Percentiles rank a stretch among this genome's conserved stretches.
These are phyloP conservation scores for Kuraishia capsulata DNA, from an alignment of 805 yeast genomes.

Conservation along the genomic window DNA sequence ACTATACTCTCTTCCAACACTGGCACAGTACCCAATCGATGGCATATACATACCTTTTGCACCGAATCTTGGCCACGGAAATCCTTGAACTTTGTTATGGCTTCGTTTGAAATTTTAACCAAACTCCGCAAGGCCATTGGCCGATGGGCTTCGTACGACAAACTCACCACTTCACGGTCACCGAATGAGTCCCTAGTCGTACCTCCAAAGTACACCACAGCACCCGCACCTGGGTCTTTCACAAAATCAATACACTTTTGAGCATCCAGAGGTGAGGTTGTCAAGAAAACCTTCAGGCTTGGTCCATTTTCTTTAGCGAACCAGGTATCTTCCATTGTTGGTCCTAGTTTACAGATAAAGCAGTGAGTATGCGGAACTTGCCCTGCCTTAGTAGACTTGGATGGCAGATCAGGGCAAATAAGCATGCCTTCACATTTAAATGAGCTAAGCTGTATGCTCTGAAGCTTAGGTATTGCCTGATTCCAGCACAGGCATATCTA, in stretches of 20 bases:
- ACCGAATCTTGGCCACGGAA: constrained; percentile 12
- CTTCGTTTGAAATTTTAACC: constrained; percentile 22
- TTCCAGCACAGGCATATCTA: no score
- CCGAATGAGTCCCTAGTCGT: constrained; percentile 37
- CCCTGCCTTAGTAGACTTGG: no score
- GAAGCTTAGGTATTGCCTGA: no score
- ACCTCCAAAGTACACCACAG: constrained; percentile 40
- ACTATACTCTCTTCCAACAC: constrained; percentile 35
- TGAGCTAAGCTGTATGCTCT: no score
- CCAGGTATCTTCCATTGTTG: not conserved
- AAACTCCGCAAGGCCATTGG: constrained; percentile 31
- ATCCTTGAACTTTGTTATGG: constrained; percentile 18
- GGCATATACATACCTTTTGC: constrained; percentile 29
- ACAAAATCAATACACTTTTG: constrained; percentile 2
- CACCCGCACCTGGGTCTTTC: constrained; percentile 27
- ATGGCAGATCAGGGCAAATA: no score
- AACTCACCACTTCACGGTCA: constrained; percentile 26
- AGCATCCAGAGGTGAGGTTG: constrained; percentile 1
- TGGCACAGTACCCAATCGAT: constrained; percentile 39
- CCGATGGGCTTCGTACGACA: constrained; percentile 37
- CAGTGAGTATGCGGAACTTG: not conserved
- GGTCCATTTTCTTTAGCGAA: not conserved
- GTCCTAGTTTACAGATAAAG: not conserved
- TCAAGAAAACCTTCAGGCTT: constrained; percentile 1
- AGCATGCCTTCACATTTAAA: no score